These are phyloP conservation scores for Trichoderma virens DNA, from an alignment of 495 filamentous ascomycete genomes.

Conservation along the genomic window DNA sequence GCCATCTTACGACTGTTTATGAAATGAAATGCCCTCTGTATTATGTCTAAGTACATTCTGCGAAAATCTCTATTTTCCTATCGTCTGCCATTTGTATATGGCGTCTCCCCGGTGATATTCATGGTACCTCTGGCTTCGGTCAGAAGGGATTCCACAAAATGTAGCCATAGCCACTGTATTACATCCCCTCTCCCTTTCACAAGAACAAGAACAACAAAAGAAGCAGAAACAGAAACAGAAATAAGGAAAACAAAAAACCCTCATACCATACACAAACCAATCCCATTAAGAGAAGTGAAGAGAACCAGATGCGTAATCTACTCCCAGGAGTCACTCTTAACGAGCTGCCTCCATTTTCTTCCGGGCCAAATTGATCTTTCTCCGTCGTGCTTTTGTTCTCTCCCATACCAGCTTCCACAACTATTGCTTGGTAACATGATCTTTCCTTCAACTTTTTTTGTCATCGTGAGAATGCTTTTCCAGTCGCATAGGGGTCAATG, in stretches of 20 bases:
- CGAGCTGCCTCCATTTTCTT: neutral
- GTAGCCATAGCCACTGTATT: neutral
- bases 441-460: neutral
- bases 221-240: too few species aligned
- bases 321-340: neutral
- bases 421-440: too few species aligned
- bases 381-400: neutral
- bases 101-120: too few species aligned
- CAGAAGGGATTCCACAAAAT: too few species aligned
- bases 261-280: neutral
- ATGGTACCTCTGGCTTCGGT: too few species aligned
- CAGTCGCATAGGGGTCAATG: too few species aligned
- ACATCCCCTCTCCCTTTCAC: neutral
- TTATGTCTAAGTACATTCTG: too few species aligned
- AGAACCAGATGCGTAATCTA: neutral
- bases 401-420: too few species aligned
- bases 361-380: neutral
- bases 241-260: neutral
- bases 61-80: neutral
- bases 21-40: too few species aligned
- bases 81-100: neutral
- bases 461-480: neutral
- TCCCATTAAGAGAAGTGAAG: neutral
- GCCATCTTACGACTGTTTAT: neutral
- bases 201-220: too few species aligned